Base-by-base conservation (phyloP, 257 asterid species). In the Przewalskia tangutica region DNA sequence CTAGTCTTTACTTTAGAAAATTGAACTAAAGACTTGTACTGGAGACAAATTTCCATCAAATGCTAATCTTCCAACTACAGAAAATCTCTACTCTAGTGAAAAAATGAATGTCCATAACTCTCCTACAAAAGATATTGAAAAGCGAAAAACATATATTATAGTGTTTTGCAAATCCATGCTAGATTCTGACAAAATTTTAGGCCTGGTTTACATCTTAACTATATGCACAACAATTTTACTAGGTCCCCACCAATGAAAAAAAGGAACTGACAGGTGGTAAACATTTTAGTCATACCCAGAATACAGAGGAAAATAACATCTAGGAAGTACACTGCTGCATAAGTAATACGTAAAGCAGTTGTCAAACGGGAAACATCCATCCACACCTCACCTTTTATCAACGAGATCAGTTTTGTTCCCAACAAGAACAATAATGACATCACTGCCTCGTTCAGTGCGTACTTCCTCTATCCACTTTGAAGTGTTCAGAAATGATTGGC, bases 401-500 rank as follows among this genome's bases (percentile, higher is more conserved):
- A 83, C 79, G 51, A 83, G 79, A 78, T 83, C 85, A 60, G 85
- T 83, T 83, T 83, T 83, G 50, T 83, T 83, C 55, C 85, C 85
- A 46, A 83, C 85, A 77, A 83, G 85, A 78, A 77, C 85, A 77
- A 77, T 83, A 58, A 83, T 77, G 60, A 83, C 82, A 64, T 83
- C 85, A 77, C 85, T 77, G 67, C 85, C 85, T 18, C 85, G 82
- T 58, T 83, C 85, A 59, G 85, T 83, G 20, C 85, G 77, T 44
- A 83, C 84, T 60, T 82, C 84, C 23, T 82, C 81, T 12, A 82
- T 58, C 84, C 84, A 82, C 60, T 82, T 82, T 62, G 82, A 77
- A 62, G 82, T 77, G 68, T 77, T 83, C 50, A 83, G 56, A 54
- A 83, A 83, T 38, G 85, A 79, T 59, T 79, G 79, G 64, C 83